phyloP scores from a whole-genome alignment of 108 stramenopile species.

The Parietichytrium sp. region DNA sequence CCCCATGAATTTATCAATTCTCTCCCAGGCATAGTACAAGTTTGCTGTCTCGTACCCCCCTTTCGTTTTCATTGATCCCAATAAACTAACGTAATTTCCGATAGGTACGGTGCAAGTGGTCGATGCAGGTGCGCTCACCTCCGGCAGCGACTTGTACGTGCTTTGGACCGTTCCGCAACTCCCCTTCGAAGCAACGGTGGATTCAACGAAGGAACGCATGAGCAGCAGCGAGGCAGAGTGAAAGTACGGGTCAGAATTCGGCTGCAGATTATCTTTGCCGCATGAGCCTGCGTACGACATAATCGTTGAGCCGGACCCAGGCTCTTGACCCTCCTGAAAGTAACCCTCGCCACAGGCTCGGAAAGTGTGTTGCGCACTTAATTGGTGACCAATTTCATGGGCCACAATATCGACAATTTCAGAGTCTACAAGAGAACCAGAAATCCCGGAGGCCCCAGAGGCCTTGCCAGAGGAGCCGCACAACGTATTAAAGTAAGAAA shows the following conservation, averaged over 20 bases:
- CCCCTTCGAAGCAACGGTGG: background rate
- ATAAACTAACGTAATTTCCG: background rate
- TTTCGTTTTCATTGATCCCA: background rate
- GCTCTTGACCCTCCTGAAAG: background rate
- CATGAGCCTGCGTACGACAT: constrained; percentile 7
- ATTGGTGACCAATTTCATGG: constrained; percentile 28
- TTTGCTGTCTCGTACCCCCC: background rate
- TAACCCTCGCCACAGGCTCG: background rate
- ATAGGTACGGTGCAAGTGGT: background rate
- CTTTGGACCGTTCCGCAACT: background rate
- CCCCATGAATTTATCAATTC: no score
- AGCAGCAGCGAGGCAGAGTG: background rate
- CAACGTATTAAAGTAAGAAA: background rate
- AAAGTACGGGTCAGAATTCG: constrained; percentile 25
- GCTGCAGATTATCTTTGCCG: background rate
- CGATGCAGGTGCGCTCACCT: background rate
- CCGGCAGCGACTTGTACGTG: background rate
- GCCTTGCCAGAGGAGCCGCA: constrained; percentile 12
- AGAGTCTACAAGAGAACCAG: background rate
- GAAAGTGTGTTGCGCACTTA: background rate
- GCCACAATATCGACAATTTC: background rate
- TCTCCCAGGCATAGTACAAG: background rate
- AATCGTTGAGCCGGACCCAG: constrained; percentile 33
- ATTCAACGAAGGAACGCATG: background rate
- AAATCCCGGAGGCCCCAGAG: background rate